These are phyloP conservation scores for Aspergillus tamarii DNA, from an alignment of 2,329 filamentous ascomycete species.

Conservation along the genomic window DNA sequence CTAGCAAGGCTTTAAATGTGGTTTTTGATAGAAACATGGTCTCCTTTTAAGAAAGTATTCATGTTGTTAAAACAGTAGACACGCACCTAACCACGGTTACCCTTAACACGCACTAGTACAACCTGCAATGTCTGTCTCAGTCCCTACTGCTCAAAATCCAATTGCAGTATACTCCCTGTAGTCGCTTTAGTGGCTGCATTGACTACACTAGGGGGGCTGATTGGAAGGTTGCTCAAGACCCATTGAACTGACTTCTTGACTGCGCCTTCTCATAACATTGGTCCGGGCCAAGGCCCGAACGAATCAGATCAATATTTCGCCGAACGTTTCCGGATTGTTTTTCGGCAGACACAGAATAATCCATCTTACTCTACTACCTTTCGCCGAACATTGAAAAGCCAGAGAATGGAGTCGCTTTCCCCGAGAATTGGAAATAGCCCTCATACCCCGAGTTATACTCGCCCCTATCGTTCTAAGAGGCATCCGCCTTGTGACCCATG, in stretches of 20 bases:
- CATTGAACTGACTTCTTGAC: neutral
- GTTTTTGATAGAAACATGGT: neutral
- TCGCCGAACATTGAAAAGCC: neutral
- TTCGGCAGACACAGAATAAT: neutral
- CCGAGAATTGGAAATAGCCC: neutral
- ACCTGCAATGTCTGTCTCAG: neutral
- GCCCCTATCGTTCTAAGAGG: conserved; percentile 30
- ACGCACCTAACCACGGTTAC: neutral
- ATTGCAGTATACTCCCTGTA: neutral
- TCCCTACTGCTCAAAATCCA: neutral
- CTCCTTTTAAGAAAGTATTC: neutral
- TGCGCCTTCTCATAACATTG: neutral
- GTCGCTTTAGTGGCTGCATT: neutral
- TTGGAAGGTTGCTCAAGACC: neutral
- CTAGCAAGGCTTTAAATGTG: neutral
- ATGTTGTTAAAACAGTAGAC: neutral
- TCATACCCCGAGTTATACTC: conserved; percentile 2
- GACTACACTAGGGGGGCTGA: neutral
- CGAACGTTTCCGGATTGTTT: neutral
- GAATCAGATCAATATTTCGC: conserved; percentile 4
- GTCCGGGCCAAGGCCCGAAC: neutral
- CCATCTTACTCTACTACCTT: neutral
- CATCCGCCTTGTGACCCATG: conserved; percentile 28
- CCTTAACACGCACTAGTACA: neutral
- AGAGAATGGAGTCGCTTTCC: neutral